phyloP scores from a whole-genome alignment of 2,329 filamentous ascomycete genomes.

The Microdochium trichocladiopsis region DNA sequence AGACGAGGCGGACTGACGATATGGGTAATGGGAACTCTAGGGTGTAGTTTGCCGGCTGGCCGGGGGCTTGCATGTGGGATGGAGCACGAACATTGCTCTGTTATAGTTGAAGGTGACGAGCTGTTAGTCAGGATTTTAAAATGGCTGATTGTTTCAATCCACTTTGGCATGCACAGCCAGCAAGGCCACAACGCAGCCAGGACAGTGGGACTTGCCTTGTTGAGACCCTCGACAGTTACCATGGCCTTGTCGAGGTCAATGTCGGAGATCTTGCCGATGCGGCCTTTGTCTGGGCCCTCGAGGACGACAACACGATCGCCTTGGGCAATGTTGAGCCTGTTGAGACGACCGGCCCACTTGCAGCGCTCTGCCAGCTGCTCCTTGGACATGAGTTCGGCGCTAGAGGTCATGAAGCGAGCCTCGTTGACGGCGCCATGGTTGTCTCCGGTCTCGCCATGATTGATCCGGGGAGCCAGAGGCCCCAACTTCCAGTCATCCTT shows the following conservation, averaged over 20 bases:
- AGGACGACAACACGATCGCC: slow-evolving; percentile 80
- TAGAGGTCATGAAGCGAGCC: slow-evolving; percentile 14
- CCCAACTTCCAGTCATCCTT: slow-evolving; percentile 76
- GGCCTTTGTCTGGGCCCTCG: slow-evolving; percentile 72
- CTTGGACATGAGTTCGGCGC: slow-evolving; percentile 14
- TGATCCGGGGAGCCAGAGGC: slow-evolving; percentile 68
- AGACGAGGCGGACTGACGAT: slow-evolving; percentile 72
- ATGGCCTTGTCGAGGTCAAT: slow-evolving; percentile 49
- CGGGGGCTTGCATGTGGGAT: slow-evolving; percentile 27
- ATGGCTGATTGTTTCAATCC: no score
- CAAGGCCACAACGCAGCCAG: no score
- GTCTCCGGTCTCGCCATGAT: slow-evolving; percentile 52
- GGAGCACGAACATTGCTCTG: slow-evolving; percentile 30
- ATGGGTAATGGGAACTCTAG: slow-evolving; percentile 56
- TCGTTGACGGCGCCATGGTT: slow-evolving; percentile 51
- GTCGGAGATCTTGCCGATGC: slow-evolving; percentile 65
- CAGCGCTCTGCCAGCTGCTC: slow-evolving; percentile 26
- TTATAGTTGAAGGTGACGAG: no score
- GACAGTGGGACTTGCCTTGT: no score
- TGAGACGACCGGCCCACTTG: slow-evolving; percentile 46
- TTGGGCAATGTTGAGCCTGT: slow-evolving; percentile 53
- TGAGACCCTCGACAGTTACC: slow-evolving; percentile 54
- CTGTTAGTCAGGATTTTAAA: no score
- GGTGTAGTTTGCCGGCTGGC: slow-evolving; percentile 33
- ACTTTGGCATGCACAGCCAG: neutral